Evolutionary conservation across 345 rosid genomes (phyloP), one percentile per base, ranked within the genome.

Genomic region (Gossypium australe): DNA sequence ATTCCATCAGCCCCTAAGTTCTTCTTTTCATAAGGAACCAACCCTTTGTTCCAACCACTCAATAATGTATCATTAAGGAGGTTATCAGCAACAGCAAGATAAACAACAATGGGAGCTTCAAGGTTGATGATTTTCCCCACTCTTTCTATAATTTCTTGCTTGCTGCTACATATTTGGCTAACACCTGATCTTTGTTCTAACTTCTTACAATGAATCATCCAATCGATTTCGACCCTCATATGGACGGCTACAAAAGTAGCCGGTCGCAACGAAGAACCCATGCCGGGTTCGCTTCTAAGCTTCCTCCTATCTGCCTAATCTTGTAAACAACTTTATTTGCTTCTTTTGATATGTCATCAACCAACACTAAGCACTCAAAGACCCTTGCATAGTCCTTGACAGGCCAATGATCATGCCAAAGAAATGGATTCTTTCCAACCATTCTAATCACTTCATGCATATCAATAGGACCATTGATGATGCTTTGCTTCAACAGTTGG

Each of bases 381-480:
- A 91, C 83, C 80, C 79, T 89, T 9, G 98, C 99, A 73, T 95
- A 95, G 72, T 95, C 97, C 79, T 82, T 82, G n/a, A 93, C 91
- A 0, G 98, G 91, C 98, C 99, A 95, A 77, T 95, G 99, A 80
- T 93, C 99, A 16, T 95, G 98, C 97, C 98, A 95, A 80, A 95
- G 70, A 80, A 95, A 95, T 0, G 99, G 94, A 71, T 93, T 95
- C 80, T 95, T 95, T 25, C 94, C 96, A 4, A 34, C 6, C 6
- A 34, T 51, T 57, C 89, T 87, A 59, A 93, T 83, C 45, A 87
- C 88, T 81, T 95, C 98, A 60, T 84, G 75, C 58, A 75, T 83
- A 84, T 94, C 92, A 34, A 78, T 74, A 0, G 87, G 75, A 41
- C 84, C 83, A n/a, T 9, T n/a, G 0, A 78, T 69, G n/a, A 34